Conservation (phyloP, 2,329 filamentous ascomycete genomes). For the Xylariaceae sp. region DNA sequence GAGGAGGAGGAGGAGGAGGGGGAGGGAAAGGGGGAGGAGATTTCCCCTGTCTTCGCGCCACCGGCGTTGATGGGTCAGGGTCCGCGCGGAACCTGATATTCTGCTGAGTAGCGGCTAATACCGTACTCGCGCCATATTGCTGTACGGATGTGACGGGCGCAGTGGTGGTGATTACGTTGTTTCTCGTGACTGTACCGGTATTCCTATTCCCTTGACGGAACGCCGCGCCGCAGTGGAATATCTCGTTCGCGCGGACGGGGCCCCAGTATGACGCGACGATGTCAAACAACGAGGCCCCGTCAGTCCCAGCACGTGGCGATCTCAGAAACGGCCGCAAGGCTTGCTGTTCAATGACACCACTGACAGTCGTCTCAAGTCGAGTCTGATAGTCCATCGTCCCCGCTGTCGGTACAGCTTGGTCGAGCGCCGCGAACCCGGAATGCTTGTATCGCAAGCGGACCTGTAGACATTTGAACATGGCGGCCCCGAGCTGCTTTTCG, state of each 20-base stretch:
- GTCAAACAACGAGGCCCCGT: constrained; percentile 37
- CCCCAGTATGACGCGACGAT: constrained; percentile 48
- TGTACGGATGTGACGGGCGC: neutral
- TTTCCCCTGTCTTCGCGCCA: constrained; percentile 15
- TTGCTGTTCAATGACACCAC: constrained; percentile 45
- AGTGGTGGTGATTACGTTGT: neutral
- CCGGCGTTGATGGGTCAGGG: constrained; percentile 7
- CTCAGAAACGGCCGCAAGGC: constrained; percentile 47
- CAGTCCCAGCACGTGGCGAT: constrained; percentile 35
- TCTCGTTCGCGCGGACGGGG: constrained; percentile 37
- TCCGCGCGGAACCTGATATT: neutral
- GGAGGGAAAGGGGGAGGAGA: no score
- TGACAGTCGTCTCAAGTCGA: constrained; percentile 47
- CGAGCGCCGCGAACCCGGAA: constrained; percentile 45
- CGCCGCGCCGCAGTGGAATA: constrained; percentile 34
- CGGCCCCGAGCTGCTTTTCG: constrained; percentile 49
- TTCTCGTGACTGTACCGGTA: neutral
- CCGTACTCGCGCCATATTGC: neutral
- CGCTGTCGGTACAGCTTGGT: constrained; percentile 18
- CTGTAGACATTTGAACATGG: constrained; percentile 44
- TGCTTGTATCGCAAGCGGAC: constrained; percentile 51
- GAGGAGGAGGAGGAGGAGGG: constrained; percentile 6
- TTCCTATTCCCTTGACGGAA: constrained; percentile 5
- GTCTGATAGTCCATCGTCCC: constrained; percentile 41
- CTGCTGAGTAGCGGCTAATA: neutral